phyloP scores from a whole-genome alignment of 257 asterid genomes.

The Salvia miltiorrhiza region DNA sequence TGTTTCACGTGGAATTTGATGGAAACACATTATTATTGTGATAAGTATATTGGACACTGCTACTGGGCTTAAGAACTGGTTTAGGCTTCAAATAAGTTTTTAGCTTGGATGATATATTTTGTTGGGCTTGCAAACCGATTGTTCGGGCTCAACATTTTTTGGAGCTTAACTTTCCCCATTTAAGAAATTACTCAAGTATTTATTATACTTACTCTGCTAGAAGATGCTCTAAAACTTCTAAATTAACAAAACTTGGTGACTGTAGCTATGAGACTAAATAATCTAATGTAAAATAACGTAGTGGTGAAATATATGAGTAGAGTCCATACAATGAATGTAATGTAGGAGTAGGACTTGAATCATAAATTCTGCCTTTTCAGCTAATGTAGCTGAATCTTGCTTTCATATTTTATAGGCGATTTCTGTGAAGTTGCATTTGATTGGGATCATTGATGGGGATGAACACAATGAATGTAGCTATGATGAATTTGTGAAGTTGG shows the following conservation, averaged over 20 bases:
- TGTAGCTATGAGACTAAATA: neutral
- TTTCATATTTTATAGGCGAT: conserved; percentile 1
- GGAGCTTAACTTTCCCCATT: neutral
- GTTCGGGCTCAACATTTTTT: neutral
- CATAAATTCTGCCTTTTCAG: neutral
- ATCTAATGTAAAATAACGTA: neutral
- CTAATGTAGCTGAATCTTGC: neutral
- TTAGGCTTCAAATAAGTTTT: neutral
- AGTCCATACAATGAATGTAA: neutral
- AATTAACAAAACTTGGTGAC: neutral
- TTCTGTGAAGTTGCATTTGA: conserved; percentile 15
- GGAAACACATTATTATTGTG: neutral
- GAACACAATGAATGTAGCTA: conserved; percentile 26
- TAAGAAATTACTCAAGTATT: neutral
- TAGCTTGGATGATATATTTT: neutral
- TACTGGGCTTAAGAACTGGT: neutral
- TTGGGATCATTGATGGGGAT: conserved; percentile 38
- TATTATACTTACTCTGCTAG: neutral
- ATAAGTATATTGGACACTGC: neutral
- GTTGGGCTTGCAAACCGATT: neutral
- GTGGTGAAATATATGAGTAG: neutral
- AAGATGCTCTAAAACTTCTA: neutral
- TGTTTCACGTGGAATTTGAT: neutral
- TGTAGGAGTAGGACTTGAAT: neutral
- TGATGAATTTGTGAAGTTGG: conserved; percentile 37